Evolutionary conservation across 257 asterid species (phyloP).

Genomic region (Salvia miltiorrhiza): DNA sequence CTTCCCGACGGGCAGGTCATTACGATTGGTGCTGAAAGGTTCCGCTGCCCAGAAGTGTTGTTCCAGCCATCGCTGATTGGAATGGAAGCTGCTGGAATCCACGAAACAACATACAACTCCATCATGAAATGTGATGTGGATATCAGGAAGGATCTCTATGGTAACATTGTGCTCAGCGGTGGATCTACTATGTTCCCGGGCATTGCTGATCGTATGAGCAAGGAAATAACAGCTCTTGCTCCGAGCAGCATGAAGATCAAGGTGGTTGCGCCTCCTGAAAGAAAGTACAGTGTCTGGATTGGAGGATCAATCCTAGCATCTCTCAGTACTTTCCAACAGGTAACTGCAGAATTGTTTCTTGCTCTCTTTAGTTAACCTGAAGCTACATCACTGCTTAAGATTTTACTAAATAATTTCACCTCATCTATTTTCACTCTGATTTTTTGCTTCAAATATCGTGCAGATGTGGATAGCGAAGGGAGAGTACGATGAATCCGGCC

Average conservation of each 20-base stretch:
- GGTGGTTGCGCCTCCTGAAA: slow-evolving; percentile 70
- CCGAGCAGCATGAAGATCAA: slow-evolving; percentile 72
- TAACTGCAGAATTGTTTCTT: background rate
- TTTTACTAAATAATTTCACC: too few species aligned
- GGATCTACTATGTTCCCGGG: slow-evolving; percentile 81
- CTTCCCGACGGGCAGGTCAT: slow-evolving; percentile 42
- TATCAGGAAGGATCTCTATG: slow-evolving; percentile 62
- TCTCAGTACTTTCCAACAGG: slow-evolving; percentile 81
- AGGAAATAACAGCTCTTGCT: slow-evolving; percentile 67
- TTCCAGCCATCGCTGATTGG: slow-evolving; percentile 42
- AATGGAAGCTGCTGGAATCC: slow-evolving; percentile 44
- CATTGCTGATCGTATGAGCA: slow-evolving; percentile 66
- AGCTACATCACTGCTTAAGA: too few species aligned
- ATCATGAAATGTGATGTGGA: slow-evolving; percentile 53
- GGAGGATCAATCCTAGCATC: slow-evolving; percentile 73
- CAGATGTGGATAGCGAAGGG: slow-evolving; percentile 68
- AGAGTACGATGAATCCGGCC: slow-evolving; percentile 60
- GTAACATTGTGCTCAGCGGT: slow-evolving; percentile 66
- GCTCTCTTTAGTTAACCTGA: background rate
- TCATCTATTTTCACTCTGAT: too few species aligned
- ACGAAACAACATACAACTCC: slow-evolving; percentile 51
- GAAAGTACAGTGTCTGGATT: slow-evolving; percentile 75
- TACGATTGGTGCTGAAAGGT: slow-evolving; percentile 41
- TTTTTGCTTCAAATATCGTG: background rate
- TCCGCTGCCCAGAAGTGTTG: slow-evolving; percentile 46